phyloP scores from a whole-genome alignment of 495 filamentous ascomycete genomes.

The Lasiosphaeris hirsuta region DNA sequence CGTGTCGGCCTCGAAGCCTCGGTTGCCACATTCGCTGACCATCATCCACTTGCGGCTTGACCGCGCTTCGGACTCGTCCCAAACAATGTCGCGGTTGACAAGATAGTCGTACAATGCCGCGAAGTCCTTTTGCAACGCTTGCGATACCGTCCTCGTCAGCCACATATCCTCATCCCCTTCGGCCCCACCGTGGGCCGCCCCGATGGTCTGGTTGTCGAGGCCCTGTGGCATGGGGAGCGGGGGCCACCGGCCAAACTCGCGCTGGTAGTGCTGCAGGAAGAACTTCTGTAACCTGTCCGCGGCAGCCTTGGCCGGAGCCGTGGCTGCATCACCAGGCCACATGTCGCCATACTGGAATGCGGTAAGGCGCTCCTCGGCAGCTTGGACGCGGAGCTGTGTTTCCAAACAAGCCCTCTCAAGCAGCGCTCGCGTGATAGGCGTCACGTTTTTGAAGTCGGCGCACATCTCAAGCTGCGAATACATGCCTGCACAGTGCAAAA shows the following conservation, averaged over 20 bases:
- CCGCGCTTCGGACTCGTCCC: constrained; percentile 57
- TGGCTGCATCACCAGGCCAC: constrained; percentile 49
- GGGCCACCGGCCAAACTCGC: constrained; percentile 56
- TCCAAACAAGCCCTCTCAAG: constrained; percentile 60
- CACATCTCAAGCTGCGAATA: constrained; percentile 51
- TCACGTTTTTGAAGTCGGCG: constrained; percentile 56
- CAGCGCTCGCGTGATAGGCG: constrained; percentile 59
- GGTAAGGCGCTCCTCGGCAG: constrained; percentile 56
- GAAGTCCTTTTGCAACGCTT: constrained; percentile 62
- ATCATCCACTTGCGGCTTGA: constrained; percentile 60
- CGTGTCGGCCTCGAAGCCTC: constrained; percentile 58
- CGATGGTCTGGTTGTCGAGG: constrained; percentile 33
- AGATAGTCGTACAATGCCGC: constrained; percentile 69
- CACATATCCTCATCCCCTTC: constrained; percentile 52
- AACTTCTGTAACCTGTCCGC: constrained; percentile 57
- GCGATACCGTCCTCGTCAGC: constrained; percentile 57
- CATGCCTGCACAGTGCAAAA: constrained; percentile 66
- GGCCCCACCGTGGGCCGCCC: constrained; percentile 39
- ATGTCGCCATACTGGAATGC: constrained; percentile 61
- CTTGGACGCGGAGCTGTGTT: constrained; percentile 58
- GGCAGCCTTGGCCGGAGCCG: constrained; percentile 41
- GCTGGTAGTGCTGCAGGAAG: constrained; percentile 51
- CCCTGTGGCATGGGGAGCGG: constrained; percentile 31
- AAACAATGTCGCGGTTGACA: constrained; percentile 64
- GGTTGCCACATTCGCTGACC: constrained; percentile 47